Base-by-base conservation (phyloP, 2,329 filamentous ascomycete species). In the Aureobasidium sp. region DNA sequence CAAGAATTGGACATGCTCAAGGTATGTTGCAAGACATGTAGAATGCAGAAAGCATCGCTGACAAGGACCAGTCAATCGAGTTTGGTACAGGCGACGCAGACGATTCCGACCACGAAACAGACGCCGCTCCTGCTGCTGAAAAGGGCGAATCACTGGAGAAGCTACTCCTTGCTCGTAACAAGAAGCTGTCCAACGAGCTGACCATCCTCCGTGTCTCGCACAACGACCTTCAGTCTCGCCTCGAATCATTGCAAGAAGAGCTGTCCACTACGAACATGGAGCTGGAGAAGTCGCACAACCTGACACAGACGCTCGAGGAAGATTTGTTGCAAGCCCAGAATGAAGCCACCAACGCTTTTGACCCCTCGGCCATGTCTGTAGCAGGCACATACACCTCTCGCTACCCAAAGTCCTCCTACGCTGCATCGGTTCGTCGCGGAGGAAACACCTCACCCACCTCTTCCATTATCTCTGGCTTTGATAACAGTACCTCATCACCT, bases 401-500 rank as follows among this genome's bases (percentile, higher is more conserved):
- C 53, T 89, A 91, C 69, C 87, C 89, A 2, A 86, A 85, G 67
- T 86, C 89, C 13, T 77, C 78, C 3, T 80, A 77, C 62, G 71
- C 72, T 16, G 81, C 70, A 7, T 77, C 84, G 21, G 83, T 89
- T 53, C 84, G 85, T 68, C 84, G 88, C 41, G 83, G 87, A 42
- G 85, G 88, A 34, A 84, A 87, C 44, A 84, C 88, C 16, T 97
- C 94, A 3, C 95, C 94, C 0, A 97, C 94, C 1, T 97, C 93
- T 4, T 97, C 93, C 25, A 97, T 99, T 69, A 97, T 99, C 68
- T 97, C 92, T 63, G 94, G 94, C n/a, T 91, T 97, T 71, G 90
- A 96, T 69, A 86, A 89, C 27, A 82, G 84, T 14, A 65, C 65
- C n/a, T 78, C 75, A 25, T 58, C 54, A 10, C 72, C 73, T 39